A percentile compares a stretch with the other conserved stretches of the same genome.
phyloP scores from a whole-genome alignment of 2,329 filamentous ascomycete genomes.

The Monosporascus sp. region DNA sequence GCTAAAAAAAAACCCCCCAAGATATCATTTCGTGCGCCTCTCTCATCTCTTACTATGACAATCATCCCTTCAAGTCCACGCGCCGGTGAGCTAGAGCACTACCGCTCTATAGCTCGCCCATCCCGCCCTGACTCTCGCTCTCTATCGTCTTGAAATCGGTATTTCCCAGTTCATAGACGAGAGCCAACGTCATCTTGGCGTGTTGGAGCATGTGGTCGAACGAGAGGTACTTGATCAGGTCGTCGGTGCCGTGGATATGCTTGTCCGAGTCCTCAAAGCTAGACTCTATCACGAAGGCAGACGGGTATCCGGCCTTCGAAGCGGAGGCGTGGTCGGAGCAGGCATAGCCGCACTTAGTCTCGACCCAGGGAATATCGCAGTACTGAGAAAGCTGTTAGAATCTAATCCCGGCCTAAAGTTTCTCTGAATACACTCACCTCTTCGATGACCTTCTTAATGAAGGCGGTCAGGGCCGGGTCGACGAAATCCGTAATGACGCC shows the following conservation, averaged over 20 bases:
- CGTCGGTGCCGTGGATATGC: constrained; percentile 66
- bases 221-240: constrained; percentile 65
- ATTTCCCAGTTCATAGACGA: constrained; percentile 81
- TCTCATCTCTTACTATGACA: too few species aligned
- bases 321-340: constrained; percentile 72
- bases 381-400: constrained; percentile 46
- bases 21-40: too few species aligned
- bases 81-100: too few species aligned
- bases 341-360: constrained; percentile 86
- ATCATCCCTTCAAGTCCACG: too few species aligned
- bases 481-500: constrained; percentile 93
- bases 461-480: constrained; percentile 72
- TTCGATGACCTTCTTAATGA: constrained; percentile 84
- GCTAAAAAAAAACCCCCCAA: too few species aligned
- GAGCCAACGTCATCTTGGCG: constrained; percentile 74
- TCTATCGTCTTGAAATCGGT: constrained; percentile 55
- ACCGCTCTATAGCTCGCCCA: constrained; percentile 29
- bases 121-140: constrained; percentile 20
- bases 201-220: constrained; percentile 94
- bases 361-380: constrained; percentile 79
- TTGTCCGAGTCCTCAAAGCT: constrained; percentile 62
- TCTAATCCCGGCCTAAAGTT: constrained; percentile 29
- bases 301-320: constrained; percentile 68
- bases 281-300: constrained; percentile 71
- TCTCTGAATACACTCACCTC: constrained; percentile 26